A percentile compares a stretch with the other conserved stretches of the same genome.
phyloP scores from a whole-genome alignment of 306 rosid species.

The Rosa lucieae region DNA sequence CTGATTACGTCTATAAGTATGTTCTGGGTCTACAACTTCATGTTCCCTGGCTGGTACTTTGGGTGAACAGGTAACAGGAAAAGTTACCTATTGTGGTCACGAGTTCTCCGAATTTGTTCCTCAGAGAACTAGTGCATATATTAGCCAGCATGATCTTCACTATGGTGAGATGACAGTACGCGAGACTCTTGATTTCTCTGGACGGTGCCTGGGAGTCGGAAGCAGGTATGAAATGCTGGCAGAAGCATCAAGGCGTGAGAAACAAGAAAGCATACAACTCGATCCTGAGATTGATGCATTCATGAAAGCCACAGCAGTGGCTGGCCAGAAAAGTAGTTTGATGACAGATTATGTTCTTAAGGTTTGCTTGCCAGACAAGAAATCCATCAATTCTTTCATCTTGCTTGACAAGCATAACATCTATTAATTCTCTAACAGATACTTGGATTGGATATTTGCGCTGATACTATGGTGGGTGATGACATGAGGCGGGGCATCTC shows the following conservation, averaged over 20 bases:
- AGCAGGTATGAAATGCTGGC: slow-evolving; percentile 51
- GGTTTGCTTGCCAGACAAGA: slow-evolving; percentile 34
- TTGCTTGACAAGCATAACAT: slow-evolving; percentile 15
- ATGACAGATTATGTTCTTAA: slow-evolving; percentile 76
- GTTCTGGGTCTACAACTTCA: background rate
- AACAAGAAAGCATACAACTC: slow-evolving; percentile 52
- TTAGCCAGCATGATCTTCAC: slow-evolving; percentile 79
- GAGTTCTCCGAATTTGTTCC: slow-evolving; percentile 75
- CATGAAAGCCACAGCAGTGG: slow-evolving; percentile 77
- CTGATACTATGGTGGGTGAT: slow-evolving; percentile 69
- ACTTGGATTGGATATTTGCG: slow-evolving; percentile 75
- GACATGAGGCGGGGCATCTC: slow-evolving; percentile 83
- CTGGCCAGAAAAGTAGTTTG: slow-evolving; percentile 67
- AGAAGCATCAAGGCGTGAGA: slow-evolving; percentile 56
- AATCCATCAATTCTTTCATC: background rate
- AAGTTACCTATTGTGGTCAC: slow-evolving; percentile 67
- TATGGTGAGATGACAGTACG: slow-evolving; percentile 83
- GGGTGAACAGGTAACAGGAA: slow-evolving; percentile 56
- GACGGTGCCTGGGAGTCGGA: slow-evolving; percentile 71
- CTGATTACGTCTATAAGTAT: background rate
- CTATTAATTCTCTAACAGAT: slow-evolving; percentile 46
- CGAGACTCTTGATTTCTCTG: slow-evolving; percentile 72
- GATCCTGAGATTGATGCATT: slow-evolving; percentile 84
- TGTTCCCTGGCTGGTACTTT: background rate
- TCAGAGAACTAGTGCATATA: slow-evolving; percentile 72